Percentiles rank a stretch among this genome's conserved stretches.
phyloP scores from a whole-genome alignment of 345 rosid species.

The Pugionium cornutum region DNA sequence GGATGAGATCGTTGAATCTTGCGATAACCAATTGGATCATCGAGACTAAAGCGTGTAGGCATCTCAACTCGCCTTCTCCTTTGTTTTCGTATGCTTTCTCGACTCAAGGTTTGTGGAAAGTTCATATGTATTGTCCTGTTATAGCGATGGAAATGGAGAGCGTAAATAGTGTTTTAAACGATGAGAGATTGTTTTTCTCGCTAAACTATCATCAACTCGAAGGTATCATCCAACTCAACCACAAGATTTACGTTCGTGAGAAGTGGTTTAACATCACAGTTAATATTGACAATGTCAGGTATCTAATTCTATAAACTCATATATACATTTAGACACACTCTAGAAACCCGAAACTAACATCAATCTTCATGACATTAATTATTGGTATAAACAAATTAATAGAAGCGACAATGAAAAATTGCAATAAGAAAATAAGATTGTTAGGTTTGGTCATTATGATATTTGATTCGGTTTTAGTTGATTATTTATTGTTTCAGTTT shows the following conservation, averaged over 20 bases:
- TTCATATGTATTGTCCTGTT: conserved; percentile 75
- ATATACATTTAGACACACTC: no score
- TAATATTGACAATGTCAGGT: conserved; percentile 83
- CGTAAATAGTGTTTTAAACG: conserved; percentile 48
- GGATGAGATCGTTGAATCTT: conserved; percentile 87
- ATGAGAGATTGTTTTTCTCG: conserved; percentile 71
- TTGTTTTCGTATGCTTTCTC: conserved; percentile 73
- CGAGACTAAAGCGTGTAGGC: conserved; percentile 49
- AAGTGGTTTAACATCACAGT: conserved; percentile 62
- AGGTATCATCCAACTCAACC: conserved; percentile 78
- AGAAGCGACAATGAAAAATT: no score
- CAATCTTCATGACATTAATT: no score
- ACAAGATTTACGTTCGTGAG: conserved; percentile 52
- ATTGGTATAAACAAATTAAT: no score
- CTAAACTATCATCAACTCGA: conserved; percentile 84
- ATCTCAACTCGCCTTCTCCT: conserved; percentile 64
- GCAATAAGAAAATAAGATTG: no score
- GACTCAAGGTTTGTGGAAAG: conserved; percentile 75
- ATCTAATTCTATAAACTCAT: background rate
- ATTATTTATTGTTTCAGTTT: no score
- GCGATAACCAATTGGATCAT: conserved; percentile 79
- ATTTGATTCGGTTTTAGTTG: no score
- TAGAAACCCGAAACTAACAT: no score
- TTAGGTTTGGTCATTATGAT: no score
- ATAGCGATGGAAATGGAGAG: conserved; percentile 73